These are phyloP conservation scores for Phlebiopsis gigantea DNA, from an alignment of 768 basidiomycete species.

Conservation along the genomic window DNA sequence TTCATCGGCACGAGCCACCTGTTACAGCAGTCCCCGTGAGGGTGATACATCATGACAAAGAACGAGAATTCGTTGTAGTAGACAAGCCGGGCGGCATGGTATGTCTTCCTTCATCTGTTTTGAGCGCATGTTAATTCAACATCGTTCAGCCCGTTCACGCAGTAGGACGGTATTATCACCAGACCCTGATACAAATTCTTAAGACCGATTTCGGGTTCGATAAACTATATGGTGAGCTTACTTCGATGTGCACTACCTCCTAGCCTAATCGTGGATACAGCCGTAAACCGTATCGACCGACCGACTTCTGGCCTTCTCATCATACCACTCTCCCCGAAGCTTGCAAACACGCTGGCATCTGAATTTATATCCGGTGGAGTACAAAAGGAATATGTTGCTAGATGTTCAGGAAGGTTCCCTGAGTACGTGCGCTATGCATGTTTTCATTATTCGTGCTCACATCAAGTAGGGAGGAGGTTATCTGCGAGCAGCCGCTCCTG, in stretches of 20 bases:
- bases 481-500: conserved; percentile 80
- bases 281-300: conserved; percentile 91
- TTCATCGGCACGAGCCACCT: conserved; percentile 96
- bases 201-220: conserved; percentile 77
- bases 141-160: conserved; percentile 83
- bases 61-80: conserved; percentile 83
- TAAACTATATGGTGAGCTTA: conserved; percentile 73
- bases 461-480: conserved; percentile 60
- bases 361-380: conserved; percentile 84
- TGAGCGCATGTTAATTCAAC: neutral
- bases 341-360: conserved; percentile 64
- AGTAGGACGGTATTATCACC: conserved; percentile 83
- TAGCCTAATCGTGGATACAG: conserved; percentile 36
- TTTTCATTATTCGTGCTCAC: neutral
- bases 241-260: neutral
- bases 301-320: conserved; percentile 96
- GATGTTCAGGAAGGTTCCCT: conserved; percentile 83
- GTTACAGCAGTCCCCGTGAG: conserved; percentile 80
- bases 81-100: conserved; percentile 98
- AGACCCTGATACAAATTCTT: conserved; percentile 85
- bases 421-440: conserved; percentile 44
- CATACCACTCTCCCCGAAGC: conserved; percentile 65
- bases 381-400: conserved; percentile 88
- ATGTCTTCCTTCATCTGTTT: conserved; percentile 36
- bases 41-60: conserved; percentile 70